Conservation (phyloP, 805 yeast species). For the Torulaspora gathmanii region DNA sequence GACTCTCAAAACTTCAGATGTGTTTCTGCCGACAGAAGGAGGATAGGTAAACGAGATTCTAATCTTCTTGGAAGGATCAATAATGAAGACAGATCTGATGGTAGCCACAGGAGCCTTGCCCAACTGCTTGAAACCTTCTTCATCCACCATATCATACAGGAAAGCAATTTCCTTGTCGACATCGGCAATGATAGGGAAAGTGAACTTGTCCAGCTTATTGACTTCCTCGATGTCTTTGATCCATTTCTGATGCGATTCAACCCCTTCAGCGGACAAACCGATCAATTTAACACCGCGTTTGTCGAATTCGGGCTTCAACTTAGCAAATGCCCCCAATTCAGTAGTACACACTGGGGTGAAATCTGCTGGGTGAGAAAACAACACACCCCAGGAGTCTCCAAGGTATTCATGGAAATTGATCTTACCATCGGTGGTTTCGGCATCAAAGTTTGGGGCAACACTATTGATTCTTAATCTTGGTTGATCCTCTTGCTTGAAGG, state of each 20-base stretch:
- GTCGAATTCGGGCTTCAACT: conserved; percentile 81
- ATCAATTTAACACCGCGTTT: conserved; percentile 81
- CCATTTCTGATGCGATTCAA: conserved; percentile 80
- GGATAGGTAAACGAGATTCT: conserved; percentile 86
- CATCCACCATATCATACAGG: conserved; percentile 83
- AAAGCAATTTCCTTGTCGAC: conserved; percentile 77
- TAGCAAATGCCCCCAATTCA: conserved; percentile 90
- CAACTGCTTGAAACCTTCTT: conserved; percentile 72
- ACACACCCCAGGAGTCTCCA: conserved; percentile 80
- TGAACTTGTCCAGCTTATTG: conserved; percentile 62
- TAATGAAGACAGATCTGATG: conserved; percentile 86
- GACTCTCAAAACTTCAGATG: conserved; percentile 86
- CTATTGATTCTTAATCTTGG: conserved; percentile 73
- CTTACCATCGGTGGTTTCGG: conserved; percentile 76
- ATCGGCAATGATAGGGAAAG: conserved; percentile 91
- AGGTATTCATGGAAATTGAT: conserved; percentile 83
- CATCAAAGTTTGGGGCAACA: conserved; percentile 81
- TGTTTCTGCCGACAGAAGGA: conserved; percentile 91
- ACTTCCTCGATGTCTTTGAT: conserved; percentile 86
- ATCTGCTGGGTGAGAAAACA: conserved; percentile 94
- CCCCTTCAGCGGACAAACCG: conserved; percentile 83
- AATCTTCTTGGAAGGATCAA: conserved; percentile 86
- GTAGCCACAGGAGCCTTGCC: conserved; percentile 74
- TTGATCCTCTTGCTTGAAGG: conserved; percentile 51
- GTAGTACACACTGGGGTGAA: conserved; percentile 97